A percentile compares a stretch with the other conserved stretches of the same genome.
phyloP scores from a whole-genome alignment of 352 stramenopile genomes.

The Globisporangium paroecandrum region DNA sequence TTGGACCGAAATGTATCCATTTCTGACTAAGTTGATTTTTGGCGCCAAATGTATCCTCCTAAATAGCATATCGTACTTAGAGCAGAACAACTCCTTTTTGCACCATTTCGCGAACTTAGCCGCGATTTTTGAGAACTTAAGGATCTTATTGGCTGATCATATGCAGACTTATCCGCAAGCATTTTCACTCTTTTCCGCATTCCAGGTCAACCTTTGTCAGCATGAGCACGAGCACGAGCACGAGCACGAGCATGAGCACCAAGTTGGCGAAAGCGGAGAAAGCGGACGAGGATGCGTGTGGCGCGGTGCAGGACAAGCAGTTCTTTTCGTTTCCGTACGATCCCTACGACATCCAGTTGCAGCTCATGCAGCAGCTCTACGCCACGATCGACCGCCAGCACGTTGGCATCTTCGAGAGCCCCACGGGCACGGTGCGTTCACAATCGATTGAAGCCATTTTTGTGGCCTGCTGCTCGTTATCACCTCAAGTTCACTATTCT shows the following conservation, averaged over 20 bases:
- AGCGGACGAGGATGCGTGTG: not conserved
- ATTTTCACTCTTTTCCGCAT: not conserved
- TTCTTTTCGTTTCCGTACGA: slow-evolving; percentile 90
- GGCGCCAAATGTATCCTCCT: not conserved
- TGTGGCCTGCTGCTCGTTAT: not conserved
- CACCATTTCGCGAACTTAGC: too few species aligned
- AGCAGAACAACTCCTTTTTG: not conserved
- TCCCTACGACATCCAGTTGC: slow-evolving; percentile 87
- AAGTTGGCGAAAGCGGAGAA: slow-evolving; percentile 1
- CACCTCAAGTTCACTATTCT: not conserved
- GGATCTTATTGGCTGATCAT: too few species aligned
- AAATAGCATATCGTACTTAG: not conserved
- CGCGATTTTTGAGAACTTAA: too few species aligned
- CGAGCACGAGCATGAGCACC: not conserved
- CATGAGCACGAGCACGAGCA: too few species aligned
- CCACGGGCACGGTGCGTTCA: slow-evolving; percentile 75
- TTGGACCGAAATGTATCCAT: not conserved
- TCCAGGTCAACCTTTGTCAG: too few species aligned
- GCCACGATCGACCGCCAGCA: slow-evolving; percentile 75
- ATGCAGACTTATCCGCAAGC: not conserved
- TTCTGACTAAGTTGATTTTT: not conserved
- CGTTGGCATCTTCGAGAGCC: slow-evolving; percentile 91
- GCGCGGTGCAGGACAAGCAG: slow-evolving; percentile 28
- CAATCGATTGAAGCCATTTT: not conserved
- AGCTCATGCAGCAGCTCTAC: slow-evolving; percentile 87